These are phyloP conservation scores for Fraxinus cuspidata DNA, from an alignment of 257 asterid species.

Conservation along the genomic window DNA sequence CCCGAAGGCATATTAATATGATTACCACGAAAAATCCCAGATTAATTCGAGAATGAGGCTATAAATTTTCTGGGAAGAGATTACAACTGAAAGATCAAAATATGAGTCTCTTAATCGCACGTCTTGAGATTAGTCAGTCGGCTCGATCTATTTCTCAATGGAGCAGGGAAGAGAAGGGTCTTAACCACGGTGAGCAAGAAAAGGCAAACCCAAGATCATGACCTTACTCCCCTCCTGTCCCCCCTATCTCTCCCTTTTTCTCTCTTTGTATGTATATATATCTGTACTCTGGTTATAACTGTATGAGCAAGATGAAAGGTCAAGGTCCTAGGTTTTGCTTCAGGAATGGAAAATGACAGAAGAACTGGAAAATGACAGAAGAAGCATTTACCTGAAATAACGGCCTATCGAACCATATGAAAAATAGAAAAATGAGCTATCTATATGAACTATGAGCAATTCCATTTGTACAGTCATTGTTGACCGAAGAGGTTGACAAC, in stretches of 20 bases:
- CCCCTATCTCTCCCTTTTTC: slow-evolving; percentile 15
- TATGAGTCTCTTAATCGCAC: slow-evolving; percentile 1
- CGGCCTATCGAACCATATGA: slow-evolving; percentile 33
- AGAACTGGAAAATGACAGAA: slow-evolving; percentile 19
- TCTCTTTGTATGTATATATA: slow-evolving; percentile 16
- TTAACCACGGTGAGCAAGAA: slow-evolving; percentile 41
- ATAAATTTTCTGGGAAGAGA: slow-evolving; percentile 30
- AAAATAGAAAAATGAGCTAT: too few relatives aligned
- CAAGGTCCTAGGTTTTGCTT: slow-evolving; percentile 27
- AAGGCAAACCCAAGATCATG: slow-evolving; percentile 59
- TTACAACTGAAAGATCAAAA: slow-evolving; percentile 27
- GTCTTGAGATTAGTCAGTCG: not conserved
- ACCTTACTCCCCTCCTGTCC: slow-evolving; percentile 30
- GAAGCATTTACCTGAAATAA: slow-evolving; percentile 46
- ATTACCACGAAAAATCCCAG: not conserved
- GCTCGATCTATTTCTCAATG: not conserved
- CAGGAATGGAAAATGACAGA: slow-evolving; percentile 16
- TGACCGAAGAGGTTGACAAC: too few relatives aligned
- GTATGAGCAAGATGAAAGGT: slow-evolving; percentile 35
- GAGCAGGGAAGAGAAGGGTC: slow-evolving; percentile 41
- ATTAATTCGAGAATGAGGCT: not conserved
- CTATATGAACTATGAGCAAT: too few relatives aligned
- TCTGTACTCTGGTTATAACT: not conserved
- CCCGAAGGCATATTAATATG: slow-evolving; percentile 30
- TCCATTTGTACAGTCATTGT: too few relatives aligned